Base-by-base conservation (phyloP, 2,329 filamentous ascomycete species). In the Trichoderma gracile region DNA sequence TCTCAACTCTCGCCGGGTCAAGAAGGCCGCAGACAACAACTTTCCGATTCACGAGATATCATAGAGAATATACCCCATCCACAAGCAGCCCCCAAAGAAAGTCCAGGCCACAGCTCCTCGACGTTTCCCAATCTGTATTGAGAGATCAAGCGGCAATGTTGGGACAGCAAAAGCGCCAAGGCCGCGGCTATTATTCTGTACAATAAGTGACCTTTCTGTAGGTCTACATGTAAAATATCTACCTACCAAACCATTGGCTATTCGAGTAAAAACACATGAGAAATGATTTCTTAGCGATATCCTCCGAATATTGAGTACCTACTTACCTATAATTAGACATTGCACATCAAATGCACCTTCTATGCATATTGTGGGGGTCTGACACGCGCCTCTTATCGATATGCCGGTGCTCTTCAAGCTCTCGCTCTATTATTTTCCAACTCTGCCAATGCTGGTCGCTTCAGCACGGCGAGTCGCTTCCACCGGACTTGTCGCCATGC, bases 1-100 rank as follows among this genome's bases (percentile, higher is more conserved):
- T 42, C 77, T 89, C 61, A 82, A 79, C 62, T 80, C 76, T 64
- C 79, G 85, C 71, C 80, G 80, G 63, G 82, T 82, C 70, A 79
- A 73, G 67, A 72, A 77, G 27, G 30, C 58, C 49, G 49, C 49
- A 25, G 58, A 62, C 23, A 17, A 54, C 23, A 62, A 62, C 49
- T 62, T 46, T 25, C 58, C 49, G 8, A 50, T 62, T 25, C 58
- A 62, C 40, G 58, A 62, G 49, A 62, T 62, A 62, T 45, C 47
- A 46, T 62, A 42, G 33, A 45, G 27, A 62, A 54, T 38, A 62
- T 54, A 62, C 58, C 58, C 58, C 58, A 54, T 43, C 33, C 15
- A 15, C 12, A 50, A 45, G n/a, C 52, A 46, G 19, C 8, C 33
- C 53, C n/a, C n/a, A n/a, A 15, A 25, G 23, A 23, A 33, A 46